Percentiles rank a stretch among this genome's conserved stretches.
phyloP scores from a whole-genome alignment of 83 land plant genomes.

The Isoetes engelmannii region DNA sequence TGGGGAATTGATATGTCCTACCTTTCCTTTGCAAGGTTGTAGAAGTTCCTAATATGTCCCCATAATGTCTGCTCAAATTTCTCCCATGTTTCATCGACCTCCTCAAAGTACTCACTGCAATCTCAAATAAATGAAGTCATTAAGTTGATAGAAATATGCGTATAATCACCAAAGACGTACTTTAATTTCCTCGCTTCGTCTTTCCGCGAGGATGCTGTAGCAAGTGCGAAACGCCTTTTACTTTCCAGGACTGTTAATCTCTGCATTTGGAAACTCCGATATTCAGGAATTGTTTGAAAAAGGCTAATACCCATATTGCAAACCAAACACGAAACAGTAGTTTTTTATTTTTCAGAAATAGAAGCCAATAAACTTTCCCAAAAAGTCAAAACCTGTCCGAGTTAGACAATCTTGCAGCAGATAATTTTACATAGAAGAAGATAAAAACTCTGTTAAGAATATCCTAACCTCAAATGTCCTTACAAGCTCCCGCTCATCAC shows the following conservation, averaged over 20 bases:
- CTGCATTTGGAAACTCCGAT: slow-evolving; percentile 24
- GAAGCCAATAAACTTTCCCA: neutral
- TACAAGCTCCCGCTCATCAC: slow-evolving; percentile 79
- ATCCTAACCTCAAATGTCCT: slow-evolving; percentile 76
- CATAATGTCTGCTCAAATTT: slow-evolving; percentile 92
- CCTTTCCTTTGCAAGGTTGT: slow-evolving; percentile 85
- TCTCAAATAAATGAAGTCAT: neutral
- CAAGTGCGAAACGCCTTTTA: slow-evolving; percentile 93
- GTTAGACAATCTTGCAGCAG: neutral
- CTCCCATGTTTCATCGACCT: slow-evolving; percentile 87
- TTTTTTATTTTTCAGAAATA: too few species aligned
- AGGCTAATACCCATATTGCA: neutral
- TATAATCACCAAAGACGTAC: slow-evolving; percentile 29
- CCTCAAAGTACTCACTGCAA: slow-evolving; percentile 95
- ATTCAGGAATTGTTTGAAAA: neutral
- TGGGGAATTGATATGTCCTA: slow-evolving; percentile 9
- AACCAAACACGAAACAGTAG: neutral
- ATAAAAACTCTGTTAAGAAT: neutral
- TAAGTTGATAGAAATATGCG: slow-evolving; percentile 1
- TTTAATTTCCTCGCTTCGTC: slow-evolving; percentile 88
- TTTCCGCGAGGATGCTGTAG: slow-evolving; percentile 88
- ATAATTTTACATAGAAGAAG: neutral
- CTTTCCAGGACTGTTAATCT: slow-evolving; percentile 85
- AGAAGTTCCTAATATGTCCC: slow-evolving; percentile 82
- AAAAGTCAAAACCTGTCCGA: slow-evolving; percentile 5